Conservation (phyloP, 345 rosid genomes). For the Lepidium sativum region DNA sequence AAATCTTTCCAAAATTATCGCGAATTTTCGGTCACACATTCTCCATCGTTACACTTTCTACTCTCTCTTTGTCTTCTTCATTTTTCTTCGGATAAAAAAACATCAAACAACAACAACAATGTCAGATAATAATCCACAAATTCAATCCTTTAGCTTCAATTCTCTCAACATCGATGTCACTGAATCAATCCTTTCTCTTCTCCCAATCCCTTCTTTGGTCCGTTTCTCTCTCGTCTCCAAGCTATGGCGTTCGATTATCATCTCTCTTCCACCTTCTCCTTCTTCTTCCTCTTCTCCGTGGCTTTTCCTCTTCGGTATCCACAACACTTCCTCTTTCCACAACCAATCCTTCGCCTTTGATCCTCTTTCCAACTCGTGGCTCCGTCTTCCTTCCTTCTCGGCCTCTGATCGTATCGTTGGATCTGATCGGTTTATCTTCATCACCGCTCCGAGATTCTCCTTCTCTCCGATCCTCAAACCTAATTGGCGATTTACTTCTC, state of each 20-base stretch:
- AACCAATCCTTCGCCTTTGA: conserved; percentile 87
- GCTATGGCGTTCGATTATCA: conserved; percentile 48
- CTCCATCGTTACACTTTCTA: conserved; percentile 14
- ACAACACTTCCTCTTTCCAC: conserved; percentile 66
- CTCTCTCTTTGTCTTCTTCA: neutral
- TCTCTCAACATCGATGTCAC: conserved; percentile 47
- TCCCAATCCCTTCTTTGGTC: conserved; percentile 65
- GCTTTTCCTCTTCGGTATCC: conserved; percentile 86
- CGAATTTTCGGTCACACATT: conserved; percentile 21
- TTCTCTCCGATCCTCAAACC: conserved; percentile 50
- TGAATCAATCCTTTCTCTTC: conserved; percentile 51
- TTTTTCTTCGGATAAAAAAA: neutral
- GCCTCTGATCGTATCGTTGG: conserved; percentile 34
- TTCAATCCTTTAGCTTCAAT: conserved; percentile 26
- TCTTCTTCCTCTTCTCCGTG: conserved; percentile 40
- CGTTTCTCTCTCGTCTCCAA: conserved; percentile 77
- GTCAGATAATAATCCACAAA: conserved; percentile 30
- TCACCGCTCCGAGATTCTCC: conserved; percentile 56
- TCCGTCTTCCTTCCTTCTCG: conserved; percentile 44
- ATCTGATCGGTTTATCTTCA: conserved; percentile 57
- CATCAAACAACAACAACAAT: neutral
- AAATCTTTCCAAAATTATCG: neutral
- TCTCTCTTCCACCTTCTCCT: conserved; percentile 23
- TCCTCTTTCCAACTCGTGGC: conserved; percentile 63
- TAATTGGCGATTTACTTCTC: conserved; percentile 45